Percentiles rank a stretch among this genome's conserved stretches.
These are phyloP conservation scores for Thalia dealbata DNA, from an alignment of 176 grass and related monocot species.

Conservation along the genomic window DNA sequence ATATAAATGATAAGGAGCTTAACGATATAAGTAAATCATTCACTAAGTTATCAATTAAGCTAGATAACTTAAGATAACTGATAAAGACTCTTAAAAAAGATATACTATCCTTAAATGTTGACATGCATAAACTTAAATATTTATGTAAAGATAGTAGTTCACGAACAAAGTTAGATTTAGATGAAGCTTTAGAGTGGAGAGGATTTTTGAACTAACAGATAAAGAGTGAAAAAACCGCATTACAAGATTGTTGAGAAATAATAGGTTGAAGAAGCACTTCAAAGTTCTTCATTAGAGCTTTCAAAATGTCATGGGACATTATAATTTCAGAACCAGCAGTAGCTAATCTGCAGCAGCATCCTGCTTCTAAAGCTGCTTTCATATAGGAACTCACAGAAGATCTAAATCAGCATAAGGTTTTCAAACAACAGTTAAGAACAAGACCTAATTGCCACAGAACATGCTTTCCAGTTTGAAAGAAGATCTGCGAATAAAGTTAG, in stretches of 20 bases:
- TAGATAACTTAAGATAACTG: constrained; percentile 50
- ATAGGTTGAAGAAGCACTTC: constrained; percentile 57
- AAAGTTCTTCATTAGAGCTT: constrained; percentile 51
- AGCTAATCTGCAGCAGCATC: constrained; percentile 54
- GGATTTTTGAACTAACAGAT: constrained; percentile 52
- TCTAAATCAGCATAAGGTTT: constrained; percentile 37
- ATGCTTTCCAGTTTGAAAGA: constrained; percentile 30
- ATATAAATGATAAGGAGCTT: constrained; percentile 59
- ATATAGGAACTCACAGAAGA: constrained; percentile 60
- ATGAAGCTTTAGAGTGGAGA: constrained; percentile 61
- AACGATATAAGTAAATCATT: constrained; percentile 39
- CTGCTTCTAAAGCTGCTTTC: constrained; percentile 43
- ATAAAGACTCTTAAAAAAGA: constrained; percentile 49
- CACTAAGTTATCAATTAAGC: constrained; percentile 37
- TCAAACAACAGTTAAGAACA: constrained; percentile 56
- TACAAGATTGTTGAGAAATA: constrained; percentile 40
- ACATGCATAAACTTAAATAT: constrained; percentile 55
- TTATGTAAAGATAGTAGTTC: constrained; percentile 49
- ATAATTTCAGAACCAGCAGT: constrained; percentile 58
- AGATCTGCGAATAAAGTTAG: constrained; percentile 41
- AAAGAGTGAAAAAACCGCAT: constrained; percentile 49
- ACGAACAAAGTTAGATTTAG: constrained; percentile 55
- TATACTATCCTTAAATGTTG: constrained; percentile 42
- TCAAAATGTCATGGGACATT: constrained; percentile 48
- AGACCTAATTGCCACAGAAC: constrained; percentile 40